phyloP scores from a whole-genome alignment of 1,284 basidiomycete species.

The Malassezia pachydermatis region DNA sequence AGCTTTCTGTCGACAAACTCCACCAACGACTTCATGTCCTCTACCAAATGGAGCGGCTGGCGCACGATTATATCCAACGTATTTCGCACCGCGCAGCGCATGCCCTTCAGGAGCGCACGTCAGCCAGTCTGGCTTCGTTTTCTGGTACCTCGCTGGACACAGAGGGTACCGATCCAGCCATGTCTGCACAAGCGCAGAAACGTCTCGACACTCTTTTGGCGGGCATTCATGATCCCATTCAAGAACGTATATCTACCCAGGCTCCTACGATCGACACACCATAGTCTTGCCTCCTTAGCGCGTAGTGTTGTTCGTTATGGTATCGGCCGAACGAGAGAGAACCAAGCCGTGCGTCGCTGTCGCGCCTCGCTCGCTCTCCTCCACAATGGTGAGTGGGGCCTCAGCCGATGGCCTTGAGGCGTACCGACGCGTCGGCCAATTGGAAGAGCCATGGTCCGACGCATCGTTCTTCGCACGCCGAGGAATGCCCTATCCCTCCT shows the following conservation, averaged over 20 bases:
- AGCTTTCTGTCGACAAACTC: conserved; percentile 21
- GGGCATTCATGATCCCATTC: conserved; percentile 4
- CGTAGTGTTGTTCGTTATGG: background rate
- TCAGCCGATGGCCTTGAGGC: background rate
- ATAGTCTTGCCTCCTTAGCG: too few species aligned
- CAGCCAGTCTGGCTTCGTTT: conserved; percentile 11
- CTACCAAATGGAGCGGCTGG: conserved; percentile 11
- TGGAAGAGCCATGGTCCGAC: conserved; percentile 7
- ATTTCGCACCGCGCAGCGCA: conserved; percentile 16
- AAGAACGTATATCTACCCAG: too few species aligned
- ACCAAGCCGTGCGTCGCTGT: conserved; percentile 1
- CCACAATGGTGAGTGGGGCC: background rate
- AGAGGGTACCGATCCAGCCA: background rate
- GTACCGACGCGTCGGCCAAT: background rate
- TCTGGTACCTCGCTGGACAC: background rate
- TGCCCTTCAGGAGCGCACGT: conserved; percentile 13
- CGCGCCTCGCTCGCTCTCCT: background rate
- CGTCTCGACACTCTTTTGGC: conserved; percentile 14
- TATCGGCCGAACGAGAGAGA: background rate
- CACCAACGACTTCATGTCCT: conserved; percentile 7
- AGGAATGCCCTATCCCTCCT: conserved; percentile 9
- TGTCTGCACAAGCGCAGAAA: conserved; percentile 1
- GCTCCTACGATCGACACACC: too few species aligned
- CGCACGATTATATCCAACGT: conserved; percentile 2
- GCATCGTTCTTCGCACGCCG: conserved; percentile 7